These are phyloP conservation scores for Thoreauomyces humboldtii DNA, from an alignment of 192 early-diverging fungal genomes.

Conservation along the genomic window DNA sequence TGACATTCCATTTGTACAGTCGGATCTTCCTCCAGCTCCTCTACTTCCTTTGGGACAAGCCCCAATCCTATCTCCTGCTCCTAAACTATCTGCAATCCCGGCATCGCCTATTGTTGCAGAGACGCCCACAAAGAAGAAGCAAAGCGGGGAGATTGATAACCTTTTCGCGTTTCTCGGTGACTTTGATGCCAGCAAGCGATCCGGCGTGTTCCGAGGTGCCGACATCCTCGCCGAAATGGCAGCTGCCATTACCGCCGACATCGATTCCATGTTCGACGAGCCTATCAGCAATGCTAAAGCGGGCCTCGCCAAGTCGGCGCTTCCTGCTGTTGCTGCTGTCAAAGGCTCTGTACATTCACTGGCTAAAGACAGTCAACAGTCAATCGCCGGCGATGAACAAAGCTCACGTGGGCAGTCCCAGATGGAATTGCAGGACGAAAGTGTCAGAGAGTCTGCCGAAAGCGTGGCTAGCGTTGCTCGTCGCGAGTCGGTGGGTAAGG, in stretches of 20 bases:
- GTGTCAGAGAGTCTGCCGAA: too few species aligned
- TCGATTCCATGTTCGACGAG: slow-evolving; percentile 34
- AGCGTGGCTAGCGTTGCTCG: too few species aligned
- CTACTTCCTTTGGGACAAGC: too few species aligned
- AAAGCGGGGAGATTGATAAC: slow-evolving; percentile 30
- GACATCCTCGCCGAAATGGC: slow-evolving; percentile 36
- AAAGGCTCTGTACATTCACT: background rate
- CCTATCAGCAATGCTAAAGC: slow-evolving; percentile 1
- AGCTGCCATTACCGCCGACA: slow-evolving; percentile 35
- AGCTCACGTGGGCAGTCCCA: too few species aligned
- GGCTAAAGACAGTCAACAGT: too few species aligned
- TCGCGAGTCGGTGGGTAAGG: slow-evolving; percentile 6
- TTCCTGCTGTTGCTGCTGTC: background rate
- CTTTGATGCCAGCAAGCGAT: slow-evolving; percentile 30
- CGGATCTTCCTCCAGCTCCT: too few species aligned
- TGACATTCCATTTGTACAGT: too few species aligned
- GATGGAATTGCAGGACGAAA: too few species aligned
- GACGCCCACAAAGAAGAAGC: slow-evolving; percentile 5
- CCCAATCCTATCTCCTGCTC: background rate
- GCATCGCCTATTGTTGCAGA: background rate
- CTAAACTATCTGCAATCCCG: background rate
- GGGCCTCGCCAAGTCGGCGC: background rate
- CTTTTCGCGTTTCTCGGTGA: slow-evolving; percentile 50
- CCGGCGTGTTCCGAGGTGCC: slow-evolving; percentile 16
- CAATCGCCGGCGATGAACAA: too few species aligned